Evolutionary conservation across 140 eudicot genomes (phyloP), one percentile per base, ranked within the genome.

Genomic region (Cichorium intybus): DNA sequence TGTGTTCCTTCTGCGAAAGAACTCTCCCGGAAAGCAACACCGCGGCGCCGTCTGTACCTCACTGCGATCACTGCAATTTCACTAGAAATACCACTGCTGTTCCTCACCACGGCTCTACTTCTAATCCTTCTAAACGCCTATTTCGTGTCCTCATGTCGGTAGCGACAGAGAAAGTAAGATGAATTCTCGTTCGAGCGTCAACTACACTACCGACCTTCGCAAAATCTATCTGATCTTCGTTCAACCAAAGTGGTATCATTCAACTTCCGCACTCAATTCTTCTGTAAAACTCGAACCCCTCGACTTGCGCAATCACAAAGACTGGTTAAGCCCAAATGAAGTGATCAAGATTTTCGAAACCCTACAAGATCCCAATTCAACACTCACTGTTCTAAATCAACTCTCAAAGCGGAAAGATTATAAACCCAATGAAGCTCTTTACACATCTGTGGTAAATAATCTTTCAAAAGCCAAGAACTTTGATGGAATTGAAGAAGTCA

Each of bases 311-410:
- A 72, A 66, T 27, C 90, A 90, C 62, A 90, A 80, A 82, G 97
- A 90, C 75, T 87, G 97, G 97, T 58, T 87, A 77, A 84, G 95
- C 83, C 88, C 79, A 31, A 80, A 72, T 47, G 90, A 90, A 72
- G 88, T 73, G 33, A 52, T 80, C 79, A 73, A 83, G 64, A 78
- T 90, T 34, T 87, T 90, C 65, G 83, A 80, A 62, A 62, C 70
- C 60, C 79, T 84, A 50, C 73, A 77, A 78, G 83, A 90, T 64
- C 95, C 94, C 11, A 80, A 80, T 71, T 73, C 46, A 4, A 48
- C 82, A 1, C 95, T 90, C 18, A 52, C 81, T 14, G 71, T 84
- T 11, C 52, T 90, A n/a, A 33, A 58, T 48, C 94, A 90, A 27
- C 79, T 87, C 77, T 80, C 90, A 2, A 71, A 62, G 24, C 90